Percentiles rank a stretch among this genome's conserved stretches.
These are phyloP conservation scores for Uronychia binucleata DNA, from an alignment of 73 alveolate species.

Conservation along the genomic window DNA sequence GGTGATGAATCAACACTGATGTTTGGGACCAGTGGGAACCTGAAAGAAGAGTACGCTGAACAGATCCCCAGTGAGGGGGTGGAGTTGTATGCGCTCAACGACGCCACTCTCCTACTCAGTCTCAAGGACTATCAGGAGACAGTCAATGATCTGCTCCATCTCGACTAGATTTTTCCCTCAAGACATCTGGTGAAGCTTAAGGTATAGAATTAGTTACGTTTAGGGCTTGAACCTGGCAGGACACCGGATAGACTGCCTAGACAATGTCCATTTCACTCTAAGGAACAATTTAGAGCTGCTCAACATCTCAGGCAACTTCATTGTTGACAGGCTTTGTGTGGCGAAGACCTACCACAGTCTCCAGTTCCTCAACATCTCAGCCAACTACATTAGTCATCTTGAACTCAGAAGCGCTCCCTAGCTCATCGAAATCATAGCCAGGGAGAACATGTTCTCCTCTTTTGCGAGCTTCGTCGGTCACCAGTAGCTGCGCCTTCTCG, in stretches of 20 bases:
- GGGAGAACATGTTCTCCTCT: not conserved
- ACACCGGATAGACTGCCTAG: not conserved
- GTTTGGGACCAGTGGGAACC: not conserved
- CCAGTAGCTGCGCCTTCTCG: not conserved
- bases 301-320: not conserved
- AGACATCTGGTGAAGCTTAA: not conserved
- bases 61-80: not conserved
- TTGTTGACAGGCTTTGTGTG: not conserved
- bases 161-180: not conserved
- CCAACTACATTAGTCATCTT: not conserved
- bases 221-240: not conserved
- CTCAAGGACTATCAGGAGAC: not conserved
- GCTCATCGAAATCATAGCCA: not conserved
- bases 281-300: not conserved
- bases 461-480: not conserved
- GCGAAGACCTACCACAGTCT: not conserved
- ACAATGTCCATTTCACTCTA: not conserved
- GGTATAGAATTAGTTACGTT: not conserved
- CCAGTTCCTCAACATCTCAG: not conserved
- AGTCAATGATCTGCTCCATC: not conserved
- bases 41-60: not conserved
- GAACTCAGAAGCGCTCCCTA: not conserved
- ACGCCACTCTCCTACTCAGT: not conserved
- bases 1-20: not conserved
- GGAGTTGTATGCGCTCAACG: not conserved